Base-by-base conservation (phyloP, 192 early-diverging fungal species). In the Lobosporangium transversale region DNA sequence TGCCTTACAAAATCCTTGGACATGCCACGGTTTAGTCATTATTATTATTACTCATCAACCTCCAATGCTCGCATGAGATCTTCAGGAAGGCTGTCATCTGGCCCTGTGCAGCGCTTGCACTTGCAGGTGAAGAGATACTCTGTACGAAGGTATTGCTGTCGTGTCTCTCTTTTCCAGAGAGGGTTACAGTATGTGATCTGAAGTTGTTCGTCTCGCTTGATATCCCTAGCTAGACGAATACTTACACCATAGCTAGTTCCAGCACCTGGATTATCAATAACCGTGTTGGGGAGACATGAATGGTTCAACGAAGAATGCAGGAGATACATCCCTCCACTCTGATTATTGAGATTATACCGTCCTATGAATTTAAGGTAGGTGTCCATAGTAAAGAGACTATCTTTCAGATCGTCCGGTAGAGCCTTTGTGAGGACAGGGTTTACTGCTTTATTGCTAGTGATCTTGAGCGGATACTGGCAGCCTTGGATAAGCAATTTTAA, bases 261-360 rank as follows among this genome's bases (percentile, higher is more conserved):
- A 30, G 75, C 66, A 50, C 76, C 78, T 20, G 84, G 85, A 61
- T 86, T 81, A 6, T 83, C 83, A 48, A 87, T 84, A 42, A 78
- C 64, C 31, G 83, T 78, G 40, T 85, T 86, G 45, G 87, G 87
- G 7, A 66, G 54, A 37, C 87, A 89, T 45, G 76, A 80, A 51
- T 89, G 87, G 61, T 89, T 89, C 53, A 89, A 69, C 44, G 84
- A 83, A 11, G 85, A 85, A 30, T 89, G 87, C 53, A 89, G 62
- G 40, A 85, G 62, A 49, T 89, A 89, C 48, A 89, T 54, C 21
- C 87, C 87, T 60, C 87, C 87, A 37, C 84, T 83, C 54, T 89
- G 87, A 67, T 89, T 86, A 56, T 89, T 89, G 64, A 89, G 79
- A 61, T 86, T 86, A 63, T 84, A 89, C 43, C 84, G 81, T 31